Base-by-base conservation (phyloP, 768 basidiomycete genomes). In the Rhodotorula kratochvilovae region DNA sequence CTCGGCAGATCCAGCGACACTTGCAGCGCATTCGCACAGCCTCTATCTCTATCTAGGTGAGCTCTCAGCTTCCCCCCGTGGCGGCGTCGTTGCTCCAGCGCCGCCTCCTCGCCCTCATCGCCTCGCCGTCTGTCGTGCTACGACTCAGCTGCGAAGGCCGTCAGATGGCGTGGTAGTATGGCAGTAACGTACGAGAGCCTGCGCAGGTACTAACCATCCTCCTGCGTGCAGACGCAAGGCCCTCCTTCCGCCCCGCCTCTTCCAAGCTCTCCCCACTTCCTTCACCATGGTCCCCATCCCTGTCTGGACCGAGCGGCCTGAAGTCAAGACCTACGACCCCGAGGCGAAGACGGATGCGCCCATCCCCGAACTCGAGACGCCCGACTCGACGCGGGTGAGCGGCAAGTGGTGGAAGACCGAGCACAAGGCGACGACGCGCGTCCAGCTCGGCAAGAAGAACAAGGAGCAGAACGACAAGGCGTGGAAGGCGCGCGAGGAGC, bases 321-420 rank as follows among this genome's bases (percentile, higher is more conserved):
- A 35, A n/a, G 25, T 16, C 25, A 61, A 63, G 33, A 58, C 57
- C 11, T 66, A 57, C 31, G 68, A 73, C 48, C 68, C 58, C 10
- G 36, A 46, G 5, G 35, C 25, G 6, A 50, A 35, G 23, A 45
- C 51, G 13, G 59, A 61, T 39, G 53, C 59, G 35, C 17, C 7
- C 31, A 39, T 48, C 3, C 39, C 55, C 45, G 66, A 61, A 33
- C 66, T 59, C 8, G 33, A 67, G 31, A 55, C 27, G 23, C 33
- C 64, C 29, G 55, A 55, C 3, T 65, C 43, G 56, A 55, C 54
- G 51, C 65, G 55, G 46, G 71, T 72, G 35, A 56, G 43, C 58
- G 66, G 71, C 12, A 36, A 66, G 36, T 72, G 66, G 71, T 74
- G 73, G 73, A 74, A 74, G 58, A 42, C 33, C n/a, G n/a, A 48